Base-by-base conservation (phyloP, 129 eudicot species). In the Flaveria robusta region DNA sequence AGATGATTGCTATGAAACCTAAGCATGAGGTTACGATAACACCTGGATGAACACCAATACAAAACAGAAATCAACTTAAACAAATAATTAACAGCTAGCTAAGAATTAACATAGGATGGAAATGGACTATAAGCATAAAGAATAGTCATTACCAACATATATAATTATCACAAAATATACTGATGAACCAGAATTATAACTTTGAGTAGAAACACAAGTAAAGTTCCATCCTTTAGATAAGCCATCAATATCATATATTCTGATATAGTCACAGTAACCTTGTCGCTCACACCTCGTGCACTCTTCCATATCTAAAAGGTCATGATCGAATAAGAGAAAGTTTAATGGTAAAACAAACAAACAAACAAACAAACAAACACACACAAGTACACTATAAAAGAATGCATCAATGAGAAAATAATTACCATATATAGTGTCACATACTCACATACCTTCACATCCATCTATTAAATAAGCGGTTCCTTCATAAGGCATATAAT, bases 391-490 rank as follows among this genome's bases (percentile, higher is more conserved):
- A 9, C 15, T n/a, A 9, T 1, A 2, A 7, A 8, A 7, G n/a
- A 51, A 51, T 15, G 7, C 16, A 4, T 51, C 56, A 51, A 51
- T 15, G 56, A 51, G 27, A 24, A 24, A 24, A 24, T 24, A 24
- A 0, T 0, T 24, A 24, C 27, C 27, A 24, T 0, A 24, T 24
- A 24, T 24, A 24, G 27, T 24, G 27, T 24, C 27, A 24, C 62
- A n/a, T n/a, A n/a, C n/a, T n/a, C n/a, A n/a, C n/a, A 63, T 75
- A 63, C 79, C 34, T 0, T 27, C 2, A 3, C 79, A 63, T 65
- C 72, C 72, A 34, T 65, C 22, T 5, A 0, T 31, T n/a, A 75
- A 29, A 64, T 75, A 75, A 75, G 47, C 4, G 29, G 12, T 75
- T 64, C 58, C 22, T 16, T n/a, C 16, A 6, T 1, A 51, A 51